phyloP scores from a whole-genome alignment of 805 yeast species.

The Candida tammaniensis region DNA sequence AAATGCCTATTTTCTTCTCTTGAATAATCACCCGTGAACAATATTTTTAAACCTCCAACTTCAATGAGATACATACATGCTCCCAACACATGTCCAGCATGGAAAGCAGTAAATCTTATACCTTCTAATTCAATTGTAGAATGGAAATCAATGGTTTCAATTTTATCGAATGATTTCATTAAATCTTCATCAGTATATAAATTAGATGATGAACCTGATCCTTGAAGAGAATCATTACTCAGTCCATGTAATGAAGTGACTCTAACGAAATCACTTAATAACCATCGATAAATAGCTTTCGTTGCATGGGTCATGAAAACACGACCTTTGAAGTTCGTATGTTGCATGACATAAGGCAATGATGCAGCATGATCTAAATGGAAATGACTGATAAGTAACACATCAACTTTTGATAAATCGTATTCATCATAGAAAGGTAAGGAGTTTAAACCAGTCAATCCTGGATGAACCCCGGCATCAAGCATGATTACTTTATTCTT shows the following conservation, averaged over 20 bases:
- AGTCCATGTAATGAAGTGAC: conserved; percentile 67
- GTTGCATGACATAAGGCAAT: conserved; percentile 96
- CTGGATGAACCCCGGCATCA: conserved; percentile 99
- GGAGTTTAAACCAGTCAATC: conserved; percentile 82
- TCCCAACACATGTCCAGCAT: conserved; percentile 99
- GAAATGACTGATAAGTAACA: conserved; percentile 86
- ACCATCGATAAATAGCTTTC: conserved; percentile 96
- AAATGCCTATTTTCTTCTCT: conserved; percentile 94
- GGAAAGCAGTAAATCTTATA: conserved; percentile 93
- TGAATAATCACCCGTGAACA: conserved; percentile 96
- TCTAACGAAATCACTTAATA: conserved; percentile 87
- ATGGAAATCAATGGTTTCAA: conserved; percentile 93
- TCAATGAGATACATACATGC: conserved; percentile 98
- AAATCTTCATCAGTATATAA: conserved; percentile 90
- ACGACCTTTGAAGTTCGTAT: conserved; percentile 89
- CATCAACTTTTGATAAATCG: conserved; percentile 83
- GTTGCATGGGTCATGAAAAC: conserved; percentile 99
- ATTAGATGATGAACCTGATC: conserved; percentile 41
- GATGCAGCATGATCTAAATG: conserved; percentile 99
- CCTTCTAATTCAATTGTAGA: conserved; percentile 95
- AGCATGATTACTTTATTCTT: conserved; percentile 94
- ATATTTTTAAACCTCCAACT: conserved; percentile 82
- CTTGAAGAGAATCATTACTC: conserved; percentile 29
- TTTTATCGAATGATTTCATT: conserved; percentile 79
- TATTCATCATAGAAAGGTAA: conserved; percentile 95